phyloP scores from a whole-genome alignment of 139 green algal genomes.

The Chlorella sp. region DNA sequence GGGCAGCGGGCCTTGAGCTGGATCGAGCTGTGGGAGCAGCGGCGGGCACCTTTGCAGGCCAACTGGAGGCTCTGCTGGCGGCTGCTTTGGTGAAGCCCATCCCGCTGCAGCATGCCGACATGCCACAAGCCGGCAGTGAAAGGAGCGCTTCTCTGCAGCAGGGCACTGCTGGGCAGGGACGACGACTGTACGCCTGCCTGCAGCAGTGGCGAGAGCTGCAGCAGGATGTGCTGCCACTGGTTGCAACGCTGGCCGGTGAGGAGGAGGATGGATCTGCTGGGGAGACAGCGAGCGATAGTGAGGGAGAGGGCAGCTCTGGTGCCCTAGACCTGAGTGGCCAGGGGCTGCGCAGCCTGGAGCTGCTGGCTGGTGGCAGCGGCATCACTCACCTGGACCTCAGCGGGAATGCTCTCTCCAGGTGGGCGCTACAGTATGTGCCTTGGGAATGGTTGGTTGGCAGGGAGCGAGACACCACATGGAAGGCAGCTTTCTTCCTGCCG shows the following conservation, averaged over 20 bases:
- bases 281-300: background rate
- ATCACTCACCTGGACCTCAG: background rate
- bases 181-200: too few species aligned
- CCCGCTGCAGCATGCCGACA: background rate
- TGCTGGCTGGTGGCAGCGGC: background rate
- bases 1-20: background rate
- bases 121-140: background rate
- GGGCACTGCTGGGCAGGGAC: too few species aligned
- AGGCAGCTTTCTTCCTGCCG: too few species aligned
- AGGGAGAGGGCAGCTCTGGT: background rate
- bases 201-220: background rate
- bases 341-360: constrained; percentile 11
- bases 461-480: too few species aligned
- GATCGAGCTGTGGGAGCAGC: background rate
- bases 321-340: constrained; percentile 8
- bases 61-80: background rate
- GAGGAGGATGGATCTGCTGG: background rate
- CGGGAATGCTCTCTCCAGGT: constrained; percentile 9
- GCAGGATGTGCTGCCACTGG: constrained; percentile 6
- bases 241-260: background rate
- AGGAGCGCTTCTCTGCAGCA: too few species aligned
- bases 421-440: too few species aligned
- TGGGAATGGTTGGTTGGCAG: too few species aligned
- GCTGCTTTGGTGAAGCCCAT: background rate
- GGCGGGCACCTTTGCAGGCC: background rate